phyloP scores from a whole-genome alignment of 1,139 yeast species.

The Geotrichum klebahnii region DNA sequence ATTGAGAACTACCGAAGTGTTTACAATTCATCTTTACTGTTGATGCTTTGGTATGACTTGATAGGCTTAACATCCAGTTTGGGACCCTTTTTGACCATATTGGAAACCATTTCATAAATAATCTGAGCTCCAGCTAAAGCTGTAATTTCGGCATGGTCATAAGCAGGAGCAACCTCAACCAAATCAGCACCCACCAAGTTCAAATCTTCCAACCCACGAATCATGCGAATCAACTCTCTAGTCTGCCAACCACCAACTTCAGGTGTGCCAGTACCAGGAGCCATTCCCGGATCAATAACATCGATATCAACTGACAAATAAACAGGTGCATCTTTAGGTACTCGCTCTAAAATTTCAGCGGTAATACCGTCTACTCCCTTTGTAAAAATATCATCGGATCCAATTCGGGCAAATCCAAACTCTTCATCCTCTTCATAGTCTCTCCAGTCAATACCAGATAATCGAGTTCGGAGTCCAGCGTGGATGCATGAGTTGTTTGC shows the following conservation, averaged over 20 bases:
- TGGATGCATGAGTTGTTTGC: slow-evolving; percentile 57
- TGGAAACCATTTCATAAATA: slow-evolving; percentile 63
- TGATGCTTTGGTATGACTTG: not conserved
- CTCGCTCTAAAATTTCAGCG: slow-evolving; percentile 49
- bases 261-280: slow-evolving; percentile 81
- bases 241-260: slow-evolving; percentile 81
- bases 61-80: slow-evolving; percentile 9
- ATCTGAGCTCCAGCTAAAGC: slow-evolving; percentile 75
- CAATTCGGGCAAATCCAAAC: slow-evolving; percentile 60
- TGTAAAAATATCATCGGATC: slow-evolving; percentile 67
- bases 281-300: slow-evolving; percentile 75
- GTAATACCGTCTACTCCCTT: slow-evolving; percentile 45
- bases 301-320: slow-evolving; percentile 73
- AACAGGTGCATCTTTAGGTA: slow-evolving; percentile 56
- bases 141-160: slow-evolving; percentile 66
- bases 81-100: slow-evolving; percentile 63
- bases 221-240: slow-evolving; percentile 62
- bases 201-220: slow-evolving; percentile 55
- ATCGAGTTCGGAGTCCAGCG: slow-evolving; percentile 67
- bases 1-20: too few relatives aligned
- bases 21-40: slow-evolving; percentile 14
- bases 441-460: slow-evolving; percentile 51
- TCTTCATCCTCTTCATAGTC: slow-evolving; percentile 63
- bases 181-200: slow-evolving; percentile 73
- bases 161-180: slow-evolving; percentile 74